Base-by-base conservation (phyloP, 2,329 filamentous ascomycete genomes). In the Juglanconis oblonga region DNA sequence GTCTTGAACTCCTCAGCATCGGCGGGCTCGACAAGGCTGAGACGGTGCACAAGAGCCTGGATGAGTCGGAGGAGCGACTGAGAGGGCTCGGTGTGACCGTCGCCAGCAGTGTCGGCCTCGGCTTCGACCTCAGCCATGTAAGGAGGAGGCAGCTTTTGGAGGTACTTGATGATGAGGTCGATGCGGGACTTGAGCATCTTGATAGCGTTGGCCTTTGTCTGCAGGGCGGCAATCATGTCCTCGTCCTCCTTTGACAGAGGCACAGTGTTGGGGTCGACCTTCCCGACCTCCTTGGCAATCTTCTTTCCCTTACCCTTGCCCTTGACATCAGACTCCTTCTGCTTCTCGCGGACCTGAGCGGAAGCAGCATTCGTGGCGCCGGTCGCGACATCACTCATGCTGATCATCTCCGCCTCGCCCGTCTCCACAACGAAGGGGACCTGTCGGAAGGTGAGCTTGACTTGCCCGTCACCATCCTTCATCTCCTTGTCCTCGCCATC, bases 391-490 rank as follows among this genome's bases (percentile, higher is more conserved):
- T 93, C 96, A 74, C 97, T 92, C 69, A 99, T 91, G 67, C 91
- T 90, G 66, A 99, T 98, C 92, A 97, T 97, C 74, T 99, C 95
- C 1, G 93, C 93, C 73, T 98, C 93, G 9, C 91, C 92, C 0
- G 93, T 97, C 76, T 98, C 95, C 2, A 98, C 87, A 0, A 89
- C 89, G 73, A 95, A 98, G 1, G 89, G 86, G 9, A 98, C 76
- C 70, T 96, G 89, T 62, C 88, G 85, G 74, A 98, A 98, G 68
- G 85, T 89, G 62, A 95, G 81, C 54, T 82, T 84, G 31, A 87
- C 71, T 2, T 78, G 73, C 1, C 78, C 72, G 38, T 85, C 74
- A 71, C 81, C 72, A 64, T 91, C 89, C 64, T 90, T 88, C 77
- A 94, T 89, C 67, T 87, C 86, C 75, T 86, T 88, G 58, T 89